A percentile compares a stretch with the other conserved stretches of the same genome.
Conservation (phyloP, 2,329 filamentous ascomycete species). For the Ceratocystis diversiconidia region DNA sequence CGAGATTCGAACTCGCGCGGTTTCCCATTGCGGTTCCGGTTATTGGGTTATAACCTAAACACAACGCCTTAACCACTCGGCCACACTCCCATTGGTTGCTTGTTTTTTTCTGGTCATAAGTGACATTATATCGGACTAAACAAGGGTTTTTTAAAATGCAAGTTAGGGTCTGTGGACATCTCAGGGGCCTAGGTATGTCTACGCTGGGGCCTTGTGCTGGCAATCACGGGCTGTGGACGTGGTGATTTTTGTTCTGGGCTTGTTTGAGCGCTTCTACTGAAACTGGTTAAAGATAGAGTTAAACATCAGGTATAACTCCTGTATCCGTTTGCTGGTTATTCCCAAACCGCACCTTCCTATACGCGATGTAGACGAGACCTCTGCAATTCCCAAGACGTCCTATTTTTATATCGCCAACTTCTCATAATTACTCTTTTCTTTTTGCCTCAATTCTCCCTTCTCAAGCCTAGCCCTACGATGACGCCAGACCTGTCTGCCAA, state of each 20-base stretch:
- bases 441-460: neutral
- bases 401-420: neutral
- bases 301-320: too few species aligned
- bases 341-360: neutral
- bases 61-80: constrained; percentile 44
- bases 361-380: neutral
- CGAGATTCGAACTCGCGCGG: constrained; percentile 37
- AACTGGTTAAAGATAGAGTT: neutral
- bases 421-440: neutral
- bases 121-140: too few species aligned
- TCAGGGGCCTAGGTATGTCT: too few species aligned
- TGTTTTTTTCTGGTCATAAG: neutral
- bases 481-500: neutral
- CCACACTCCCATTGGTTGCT: constrained; percentile 28
- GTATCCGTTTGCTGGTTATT: too few species aligned
- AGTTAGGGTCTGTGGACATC: neutral
- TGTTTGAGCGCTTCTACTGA: neutral
- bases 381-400: neutral
- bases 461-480: neutral
- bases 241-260: neutral
- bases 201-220: neutral
- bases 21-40: constrained; percentile 29
- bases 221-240: neutral
- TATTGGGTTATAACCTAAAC: constrained; percentile 31
- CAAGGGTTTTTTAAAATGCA: too few species aligned